phyloP scores from a whole-genome alignment of 768 basidiomycete genomes.

The Tylopilus vinaceipallidus region DNA sequence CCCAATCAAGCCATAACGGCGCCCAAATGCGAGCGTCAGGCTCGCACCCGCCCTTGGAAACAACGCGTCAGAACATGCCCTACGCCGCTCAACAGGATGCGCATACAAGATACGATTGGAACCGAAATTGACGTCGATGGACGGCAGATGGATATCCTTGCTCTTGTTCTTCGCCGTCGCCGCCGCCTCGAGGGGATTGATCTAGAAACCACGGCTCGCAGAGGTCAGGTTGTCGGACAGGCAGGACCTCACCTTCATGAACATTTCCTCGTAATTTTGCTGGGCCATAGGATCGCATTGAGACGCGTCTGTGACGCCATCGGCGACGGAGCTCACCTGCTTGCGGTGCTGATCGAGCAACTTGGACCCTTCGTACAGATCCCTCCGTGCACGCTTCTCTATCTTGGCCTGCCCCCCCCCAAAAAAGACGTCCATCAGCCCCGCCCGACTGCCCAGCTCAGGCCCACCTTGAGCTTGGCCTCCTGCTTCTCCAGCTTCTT shows the following conservation, averaged over 20 bases:
- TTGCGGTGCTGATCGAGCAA: slow-evolving; percentile 89
- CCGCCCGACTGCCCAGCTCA: not conserved
- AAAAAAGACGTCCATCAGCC: not conserved
- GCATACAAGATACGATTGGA: slow-evolving; percentile 88
- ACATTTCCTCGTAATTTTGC: slow-evolving; percentile 99
- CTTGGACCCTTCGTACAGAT: slow-evolving; percentile 96
- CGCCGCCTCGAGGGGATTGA: slow-evolving; percentile 88
- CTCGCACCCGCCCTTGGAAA: slow-evolving; percentile 73
- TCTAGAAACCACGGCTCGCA: too few species aligned
- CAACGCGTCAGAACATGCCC: slow-evolving; percentile 2
- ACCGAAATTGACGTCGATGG: slow-evolving; percentile 95
- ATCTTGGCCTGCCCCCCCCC: slow-evolving; percentile 74
- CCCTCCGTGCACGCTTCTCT: slow-evolving; percentile 87
- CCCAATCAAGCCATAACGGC: slow-evolving; percentile 90
- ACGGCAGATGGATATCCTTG: slow-evolving; percentile 93
- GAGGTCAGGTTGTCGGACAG: too few species aligned
- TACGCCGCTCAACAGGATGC: not conserved
- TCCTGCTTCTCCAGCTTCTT: slow-evolving; percentile 97
- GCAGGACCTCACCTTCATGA: slow-evolving; percentile 92
- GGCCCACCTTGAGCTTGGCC: slow-evolving; percentile 80
- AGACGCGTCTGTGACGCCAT: not conserved
- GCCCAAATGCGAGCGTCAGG: slow-evolving; percentile 83
- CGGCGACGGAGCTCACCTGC: slow-evolving; percentile 49
- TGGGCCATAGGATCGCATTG: slow-evolving; percentile 30
- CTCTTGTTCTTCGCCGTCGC: slow-evolving; percentile 85